Percentiles rank a stretch among this genome's conserved stretches.
phyloP scores from a whole-genome alignment of 2,329 filamentous ascomycete species.

The Colletotrichum phormii region DNA sequence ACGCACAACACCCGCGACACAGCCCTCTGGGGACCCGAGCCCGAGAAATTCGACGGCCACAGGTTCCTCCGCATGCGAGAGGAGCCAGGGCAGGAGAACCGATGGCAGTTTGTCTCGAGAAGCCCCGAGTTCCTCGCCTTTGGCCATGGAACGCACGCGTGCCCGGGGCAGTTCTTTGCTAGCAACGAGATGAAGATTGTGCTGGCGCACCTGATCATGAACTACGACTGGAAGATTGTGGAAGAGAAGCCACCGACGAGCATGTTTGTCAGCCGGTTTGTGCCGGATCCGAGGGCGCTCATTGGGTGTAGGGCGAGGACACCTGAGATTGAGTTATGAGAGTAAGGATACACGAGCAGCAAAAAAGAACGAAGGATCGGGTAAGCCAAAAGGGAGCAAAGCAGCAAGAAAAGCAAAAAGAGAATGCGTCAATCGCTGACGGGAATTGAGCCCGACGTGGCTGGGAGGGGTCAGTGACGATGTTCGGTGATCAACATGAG shows the following conservation, averaged over 20 bases:
- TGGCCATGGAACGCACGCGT: slow-evolving; percentile 52
- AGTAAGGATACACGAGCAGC: background rate
- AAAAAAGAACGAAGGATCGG: rapidly evolving
- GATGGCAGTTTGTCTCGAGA: slow-evolving; percentile 55
- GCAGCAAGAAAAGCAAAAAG: background rate
- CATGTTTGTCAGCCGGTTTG: slow-evolving; percentile 14
- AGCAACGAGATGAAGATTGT: slow-evolving; percentile 58
- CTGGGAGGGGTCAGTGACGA: background rate
- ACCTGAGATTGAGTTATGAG: slow-evolving; percentile 5
- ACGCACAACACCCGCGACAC: slow-evolving; percentile 11
- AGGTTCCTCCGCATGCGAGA: slow-evolving; percentile 27
- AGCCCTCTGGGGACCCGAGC: slow-evolving; percentile 10
- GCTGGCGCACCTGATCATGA: slow-evolving; percentile 52
- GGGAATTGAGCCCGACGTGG: slow-evolving; percentile 36
- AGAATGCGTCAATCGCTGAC: slow-evolving; percentile 30
- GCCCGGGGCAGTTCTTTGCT: slow-evolving; percentile 58
- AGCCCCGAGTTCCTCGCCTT: slow-evolving; percentile 49
- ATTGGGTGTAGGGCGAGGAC: slow-evolving; percentile 7
- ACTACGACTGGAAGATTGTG: slow-evolving; percentile 47
- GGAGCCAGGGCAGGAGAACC: slow-evolving; percentile 29
- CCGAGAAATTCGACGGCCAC: slow-evolving; percentile 5
- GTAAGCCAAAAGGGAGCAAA: background rate
- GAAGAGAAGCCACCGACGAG: background rate
- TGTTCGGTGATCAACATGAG: background rate
- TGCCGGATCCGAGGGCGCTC: slow-evolving; percentile 13